phyloP scores from a whole-genome alignment of 164 flowering plant species.

The Nymphaea colorata region DNA sequence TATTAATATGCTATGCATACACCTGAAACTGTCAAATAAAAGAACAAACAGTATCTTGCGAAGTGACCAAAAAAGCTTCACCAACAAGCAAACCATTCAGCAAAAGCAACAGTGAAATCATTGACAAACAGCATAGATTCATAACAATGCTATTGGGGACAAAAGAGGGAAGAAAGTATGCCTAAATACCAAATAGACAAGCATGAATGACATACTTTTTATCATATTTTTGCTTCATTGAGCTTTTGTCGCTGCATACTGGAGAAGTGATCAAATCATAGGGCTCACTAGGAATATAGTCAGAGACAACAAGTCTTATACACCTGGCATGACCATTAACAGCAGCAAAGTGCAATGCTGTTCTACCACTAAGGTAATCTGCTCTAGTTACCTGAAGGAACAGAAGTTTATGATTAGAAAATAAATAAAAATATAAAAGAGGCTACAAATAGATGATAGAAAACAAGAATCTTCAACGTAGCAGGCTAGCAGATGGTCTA shows the following conservation, averaged over 20 bases:
- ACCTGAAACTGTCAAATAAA: not conserved
- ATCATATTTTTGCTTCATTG: conserved; percentile 35
- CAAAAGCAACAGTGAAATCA: not conserved
- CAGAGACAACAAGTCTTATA: conserved; percentile 78
- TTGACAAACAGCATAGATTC: not conserved
- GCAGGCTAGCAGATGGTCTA: not conserved
- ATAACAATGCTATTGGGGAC: not conserved
- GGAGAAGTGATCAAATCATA: conserved; percentile 30
- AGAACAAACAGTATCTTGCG: not conserved
- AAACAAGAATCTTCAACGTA: not conserved
- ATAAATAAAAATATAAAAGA: not conserved
- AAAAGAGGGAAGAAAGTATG: conserved; percentile 37
- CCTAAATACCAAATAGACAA: conserved; percentile 4
- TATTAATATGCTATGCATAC: not conserved
- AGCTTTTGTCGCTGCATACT: conserved; percentile 10
- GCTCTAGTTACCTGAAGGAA: conserved; percentile 62
- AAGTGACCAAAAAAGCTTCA: not conserved
- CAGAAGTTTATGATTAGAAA: not conserved
- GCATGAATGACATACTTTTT: conserved; percentile 29
- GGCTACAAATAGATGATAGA: not conserved
- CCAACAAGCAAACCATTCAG: too few relatives aligned
- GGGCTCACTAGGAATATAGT: conserved; percentile 74
- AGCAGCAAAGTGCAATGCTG: conserved; percentile 97
- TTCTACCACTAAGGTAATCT: conserved; percentile 87
- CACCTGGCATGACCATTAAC: conserved; percentile 91